Evolutionary conservation across 2,329 filamentous ascomycete genomes (phyloP).

Genomic region (Exophiala oligosperma): DNA sequence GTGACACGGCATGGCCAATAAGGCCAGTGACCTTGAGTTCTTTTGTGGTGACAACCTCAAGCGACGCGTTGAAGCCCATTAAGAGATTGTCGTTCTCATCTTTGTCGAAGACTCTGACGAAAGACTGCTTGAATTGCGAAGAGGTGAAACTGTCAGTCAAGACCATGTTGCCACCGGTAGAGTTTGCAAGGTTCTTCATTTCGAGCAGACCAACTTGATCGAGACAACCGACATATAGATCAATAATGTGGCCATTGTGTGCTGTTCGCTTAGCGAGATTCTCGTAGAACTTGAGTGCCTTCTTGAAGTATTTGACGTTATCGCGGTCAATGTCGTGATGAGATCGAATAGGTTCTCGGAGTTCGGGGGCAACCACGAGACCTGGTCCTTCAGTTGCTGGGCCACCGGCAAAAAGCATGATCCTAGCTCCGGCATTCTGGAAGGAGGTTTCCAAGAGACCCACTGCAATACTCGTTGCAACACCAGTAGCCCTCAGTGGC

Average conservation of each 20-base stretch:
- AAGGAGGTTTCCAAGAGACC: constrained; percentile 92
- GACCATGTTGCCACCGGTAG: constrained; percentile 96
- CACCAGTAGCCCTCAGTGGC: constrained; percentile 86
- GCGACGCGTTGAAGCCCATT: constrained; percentile 96
- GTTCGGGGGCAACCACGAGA: constrained; percentile 92
- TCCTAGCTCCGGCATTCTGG: constrained; percentile 88
- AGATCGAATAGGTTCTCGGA: constrained; percentile 94
- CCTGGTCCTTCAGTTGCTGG: constrained; percentile 94
- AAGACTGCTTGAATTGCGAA: constrained; percentile 99
- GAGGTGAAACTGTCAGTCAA: constrained; percentile 97
- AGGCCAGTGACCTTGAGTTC: constrained; percentile 97
- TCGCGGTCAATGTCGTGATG: constrained; percentile 99
- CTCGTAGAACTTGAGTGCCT: constrained; percentile 98
- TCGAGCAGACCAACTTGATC: constrained; percentile 96
- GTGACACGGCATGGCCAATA: constrained; percentile 92
- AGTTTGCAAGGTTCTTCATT: constrained; percentile 97
- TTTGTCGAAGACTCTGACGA: constrained; percentile 95
- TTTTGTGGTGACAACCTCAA: constrained; percentile 96
- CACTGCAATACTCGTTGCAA: constrained; percentile 92
- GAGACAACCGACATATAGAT: constrained; percentile 95
- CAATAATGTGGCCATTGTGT: constrained; percentile 95
- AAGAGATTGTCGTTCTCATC: constrained; percentile 90
- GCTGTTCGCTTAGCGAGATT: constrained; percentile 88
- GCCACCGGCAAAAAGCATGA: constrained; percentile 96
- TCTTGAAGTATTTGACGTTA: constrained; percentile 99